Evolutionary conservation across 768 basidiomycete species (phyloP), one percentile per base, ranked within the genome.

Genomic region (Naganishia randhawae): DNA sequence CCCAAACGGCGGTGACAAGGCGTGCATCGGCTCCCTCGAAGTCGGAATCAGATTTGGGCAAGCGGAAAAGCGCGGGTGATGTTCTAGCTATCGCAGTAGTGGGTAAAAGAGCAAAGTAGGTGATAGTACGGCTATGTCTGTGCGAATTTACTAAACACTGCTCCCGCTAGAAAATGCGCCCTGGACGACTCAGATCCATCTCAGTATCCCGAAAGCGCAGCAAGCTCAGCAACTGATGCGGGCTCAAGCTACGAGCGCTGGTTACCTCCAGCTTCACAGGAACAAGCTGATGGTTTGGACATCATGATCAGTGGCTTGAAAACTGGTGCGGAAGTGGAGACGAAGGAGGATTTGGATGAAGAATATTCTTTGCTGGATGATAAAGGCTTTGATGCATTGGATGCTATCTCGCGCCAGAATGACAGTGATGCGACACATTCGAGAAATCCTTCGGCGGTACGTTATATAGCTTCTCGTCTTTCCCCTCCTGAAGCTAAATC

Each of bases 251-350:
- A 1, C 33, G 37, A 68, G 22, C 39, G 50, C 33, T 65, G 64
- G 53, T 53, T 48, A 17, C 25, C 41, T 16, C 65, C 65, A 27
- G 50, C 37, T 6, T 13, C 29, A 0, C 64, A 64, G 37, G 69
- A 55, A 25, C 50, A 39, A 17, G 65, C 72, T 42, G 78, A 79
- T 66, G 73, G 67, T 0, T 55, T 79, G 37, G 78, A 79, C 50
- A 72, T 72, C 13, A 71, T 79, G 69, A 77, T 79, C 16, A 67
- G 67, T 3, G 78, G 77, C 0, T 54, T 76, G 3, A 54, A 66
- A 33, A 66, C 50, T 17, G 76, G 76, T 16, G 66, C 68, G 1
- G 25, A 29, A 67, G 57, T 45, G 52, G 64, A 32, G 31, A 54
- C 33, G 50, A 57, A 67, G 14, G 51, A 50, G 19, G 66, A 51